These are phyloP conservation scores for Trametes maxima DNA, from an alignment of 768 basidiomycete genomes.

Conservation along the genomic window DNA sequence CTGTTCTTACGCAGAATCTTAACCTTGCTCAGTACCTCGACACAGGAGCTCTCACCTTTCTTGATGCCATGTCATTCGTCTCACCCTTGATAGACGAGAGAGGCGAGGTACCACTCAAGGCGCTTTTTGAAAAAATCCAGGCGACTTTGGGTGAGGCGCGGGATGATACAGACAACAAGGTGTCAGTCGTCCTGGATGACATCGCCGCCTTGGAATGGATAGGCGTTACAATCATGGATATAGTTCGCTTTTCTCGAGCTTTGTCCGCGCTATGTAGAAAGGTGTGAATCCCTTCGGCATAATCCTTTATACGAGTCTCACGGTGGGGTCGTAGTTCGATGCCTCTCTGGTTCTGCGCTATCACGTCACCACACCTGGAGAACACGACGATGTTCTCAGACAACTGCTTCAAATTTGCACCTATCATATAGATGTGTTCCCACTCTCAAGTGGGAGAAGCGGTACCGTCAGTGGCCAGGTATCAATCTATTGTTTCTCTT, in stretches of 20 bases:
- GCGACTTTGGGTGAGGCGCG: slow-evolving; percentile 1
- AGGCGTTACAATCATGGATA: slow-evolving; percentile 53
- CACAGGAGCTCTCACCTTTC: slow-evolving; percentile 48
- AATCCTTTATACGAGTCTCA: too few relatives aligned
- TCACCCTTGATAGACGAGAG: slow-evolving; percentile 22
- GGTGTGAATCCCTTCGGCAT: slow-evolving; percentile 30
- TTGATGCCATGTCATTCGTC: slow-evolving; percentile 52
- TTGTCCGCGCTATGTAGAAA: slow-evolving; percentile 56
- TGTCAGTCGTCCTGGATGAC: slow-evolving; percentile 71
- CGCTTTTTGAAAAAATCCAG: slow-evolving; percentile 24
- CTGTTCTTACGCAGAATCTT: slow-evolving; percentile 30
- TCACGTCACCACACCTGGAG: slow-evolving; percentile 54
- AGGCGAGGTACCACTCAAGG: slow-evolving; percentile 20
- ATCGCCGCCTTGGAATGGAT: slow-evolving; percentile 72
- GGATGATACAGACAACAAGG: slow-evolving; percentile 18
- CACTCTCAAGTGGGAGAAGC: slow-evolving; percentile 74
- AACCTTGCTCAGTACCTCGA: slow-evolving; percentile 37
- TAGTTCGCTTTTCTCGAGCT: slow-evolving; percentile 62
- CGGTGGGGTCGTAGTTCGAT: slow-evolving; percentile 42
- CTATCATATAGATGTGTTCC: slow-evolving; percentile 72
- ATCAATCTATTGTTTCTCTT: slow-evolving; percentile 15
- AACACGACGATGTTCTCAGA: slow-evolving; percentile 62
- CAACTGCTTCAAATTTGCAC: slow-evolving; percentile 62
- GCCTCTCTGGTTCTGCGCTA: slow-evolving; percentile 65
- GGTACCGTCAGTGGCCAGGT: slow-evolving; percentile 82